phyloP scores from a whole-genome alignment of 1,284 basidiomycete species.

The Microbotryomycetes sp. region DNA sequence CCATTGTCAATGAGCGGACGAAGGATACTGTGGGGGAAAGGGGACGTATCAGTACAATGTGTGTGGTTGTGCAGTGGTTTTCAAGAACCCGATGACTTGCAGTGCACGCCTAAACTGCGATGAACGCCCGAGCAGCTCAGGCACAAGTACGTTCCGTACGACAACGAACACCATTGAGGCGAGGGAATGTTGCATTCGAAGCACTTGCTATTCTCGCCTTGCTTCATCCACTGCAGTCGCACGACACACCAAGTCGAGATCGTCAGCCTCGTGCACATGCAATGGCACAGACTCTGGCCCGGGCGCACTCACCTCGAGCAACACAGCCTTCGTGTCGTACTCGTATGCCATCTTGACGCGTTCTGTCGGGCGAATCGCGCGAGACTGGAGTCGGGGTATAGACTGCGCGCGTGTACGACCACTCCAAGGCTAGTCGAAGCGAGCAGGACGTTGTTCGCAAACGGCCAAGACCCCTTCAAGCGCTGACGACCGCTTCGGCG shows the following conservation, averaged over 20 bases:
- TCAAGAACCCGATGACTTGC: constrained; percentile 57
- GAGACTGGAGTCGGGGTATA: too few species aligned
- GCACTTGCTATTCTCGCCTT: constrained; percentile 31
- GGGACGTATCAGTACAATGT: constrained; percentile 13
- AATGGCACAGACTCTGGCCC: background rate
- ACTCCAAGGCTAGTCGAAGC: too few species aligned
- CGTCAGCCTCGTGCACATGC: background rate
- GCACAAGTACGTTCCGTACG: constrained; percentile 71
- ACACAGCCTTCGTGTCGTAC: constrained; percentile 25
- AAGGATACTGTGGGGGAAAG: constrained; percentile 48
- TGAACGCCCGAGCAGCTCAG: constrained; percentile 84
- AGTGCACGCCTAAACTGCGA: constrained; percentile 78
- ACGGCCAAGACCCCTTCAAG: too few species aligned
- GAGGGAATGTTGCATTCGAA: constrained; percentile 21
- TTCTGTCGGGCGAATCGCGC: background rate
- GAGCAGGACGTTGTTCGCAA: too few species aligned
- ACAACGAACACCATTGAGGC: constrained; percentile 19
- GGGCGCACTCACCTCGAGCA: constrained; percentile 30
- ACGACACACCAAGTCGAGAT: background rate
- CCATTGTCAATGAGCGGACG: constrained; percentile 56
- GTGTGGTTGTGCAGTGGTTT: constrained; percentile 4
- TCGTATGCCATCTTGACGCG: constrained; percentile 15
- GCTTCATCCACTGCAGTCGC: constrained; percentile 28
- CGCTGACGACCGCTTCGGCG: too few species aligned
- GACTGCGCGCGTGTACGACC: background rate